Conservation (phyloP, 805 yeast species). For the Candida awuae region DNA sequence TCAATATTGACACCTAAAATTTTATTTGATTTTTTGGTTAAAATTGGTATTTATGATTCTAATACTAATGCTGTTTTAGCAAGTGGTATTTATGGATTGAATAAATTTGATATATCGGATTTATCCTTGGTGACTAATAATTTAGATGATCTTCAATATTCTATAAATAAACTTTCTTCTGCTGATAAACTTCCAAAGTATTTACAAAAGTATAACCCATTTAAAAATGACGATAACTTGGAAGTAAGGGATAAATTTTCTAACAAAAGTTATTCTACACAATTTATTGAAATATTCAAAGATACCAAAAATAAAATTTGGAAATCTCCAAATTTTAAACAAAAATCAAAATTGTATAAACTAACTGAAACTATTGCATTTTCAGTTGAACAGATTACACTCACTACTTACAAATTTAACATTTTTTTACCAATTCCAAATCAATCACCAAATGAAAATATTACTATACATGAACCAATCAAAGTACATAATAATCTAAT, state of each 20-base stretch:
- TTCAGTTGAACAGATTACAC: conserved; percentile 16
- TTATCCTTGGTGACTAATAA: conserved; percentile 2
- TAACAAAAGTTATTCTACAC: conserved; percentile 4
- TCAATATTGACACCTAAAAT: conserved; percentile 7
- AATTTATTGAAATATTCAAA: conserved; percentile 3
- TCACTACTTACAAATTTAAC: conserved; percentile 15
- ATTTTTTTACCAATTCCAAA: conserved; percentile 24
- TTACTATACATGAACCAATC: conserved; percentile 15
- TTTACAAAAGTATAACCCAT: conserved; percentile 5
- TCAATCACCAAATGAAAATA: conserved; percentile 13
- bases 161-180: not conserved
- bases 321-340: not conserved
- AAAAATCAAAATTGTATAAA: conserved; percentile 13
- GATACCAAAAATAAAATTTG: conserved; percentile 2
- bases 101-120: conserved; percentile 2
- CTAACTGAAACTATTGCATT: conserved; percentile 18
- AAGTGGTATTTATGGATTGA: conserved; percentile 20
- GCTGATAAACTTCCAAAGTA: conserved; percentile 4
- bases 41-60: conserved; percentile 13
- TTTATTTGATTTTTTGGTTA: conserved; percentile 14
- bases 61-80: conserved; percentile 23
- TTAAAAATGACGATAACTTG: not conserved
- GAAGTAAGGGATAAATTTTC: not conserved
- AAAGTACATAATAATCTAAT: not conserved
- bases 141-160: conserved; percentile 8